These are phyloP conservation scores for Chondrus crispus DNA, from an alignment of 23 red algal genomes.

Conservation along the genomic window DNA sequence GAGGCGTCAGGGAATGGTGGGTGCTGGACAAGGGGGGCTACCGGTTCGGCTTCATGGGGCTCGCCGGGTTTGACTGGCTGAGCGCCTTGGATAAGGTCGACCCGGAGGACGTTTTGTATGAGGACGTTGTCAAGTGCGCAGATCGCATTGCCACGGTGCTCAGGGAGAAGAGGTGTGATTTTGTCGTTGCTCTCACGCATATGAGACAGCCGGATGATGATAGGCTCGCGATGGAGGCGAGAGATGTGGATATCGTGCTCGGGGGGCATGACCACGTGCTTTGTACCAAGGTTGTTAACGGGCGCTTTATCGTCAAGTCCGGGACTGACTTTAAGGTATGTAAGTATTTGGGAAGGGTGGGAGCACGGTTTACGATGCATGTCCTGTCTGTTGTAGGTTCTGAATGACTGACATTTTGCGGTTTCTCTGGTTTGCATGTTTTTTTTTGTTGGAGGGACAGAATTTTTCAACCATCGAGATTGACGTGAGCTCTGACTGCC, in stretches of 20 bases:
- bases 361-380: neutral
- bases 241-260: constrained; percentile 34
- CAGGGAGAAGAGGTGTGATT: neutral
- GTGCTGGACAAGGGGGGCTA: neutral
- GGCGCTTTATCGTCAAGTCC: constrained; percentile 39
- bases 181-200: constrained; percentile 70
- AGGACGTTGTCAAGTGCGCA: neutral
- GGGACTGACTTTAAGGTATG: constrained; percentile 72
- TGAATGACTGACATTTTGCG: neutral
- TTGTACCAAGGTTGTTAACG: neutral
- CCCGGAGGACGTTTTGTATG: neutral
- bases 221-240: constrained; percentile 9
- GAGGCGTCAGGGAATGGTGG: neutral
- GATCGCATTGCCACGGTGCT: neutral
- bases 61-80: constrained; percentile 51
- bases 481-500: neutral
- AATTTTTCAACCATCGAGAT: constrained; percentile 35
- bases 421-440: neutral
- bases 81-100: neutral
- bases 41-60: constrained; percentile 54
- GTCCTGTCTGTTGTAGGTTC: neutral
- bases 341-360: neutral
- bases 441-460: neutral
- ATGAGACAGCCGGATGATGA: constrained; percentile 68
- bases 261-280: constrained; percentile 71